Percentiles rank a stretch among this genome's conserved stretches.
phyloP scores from a whole-genome alignment of 2,329 filamentous ascomycete genomes.

The Exophiala spinifera region DNA sequence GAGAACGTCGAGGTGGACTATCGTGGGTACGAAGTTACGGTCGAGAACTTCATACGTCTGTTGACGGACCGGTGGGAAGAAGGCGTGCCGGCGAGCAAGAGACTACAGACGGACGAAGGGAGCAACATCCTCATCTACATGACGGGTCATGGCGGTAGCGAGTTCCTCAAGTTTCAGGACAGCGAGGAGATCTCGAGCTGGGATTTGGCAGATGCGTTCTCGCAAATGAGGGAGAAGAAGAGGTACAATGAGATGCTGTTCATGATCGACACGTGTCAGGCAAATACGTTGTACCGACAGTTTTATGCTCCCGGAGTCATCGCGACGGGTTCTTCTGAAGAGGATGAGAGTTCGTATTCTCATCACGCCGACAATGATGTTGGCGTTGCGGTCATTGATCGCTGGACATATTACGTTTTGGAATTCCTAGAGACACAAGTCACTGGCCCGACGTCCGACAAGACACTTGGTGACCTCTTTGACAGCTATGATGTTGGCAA shows the following conservation, averaged over 20 bases:
- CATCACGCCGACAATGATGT: conserved; percentile 98
- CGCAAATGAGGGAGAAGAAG: conserved; percentile 99
- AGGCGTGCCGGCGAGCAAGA: conserved; percentile 91
- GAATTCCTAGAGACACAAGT: conserved; percentile 94
- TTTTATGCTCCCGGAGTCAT: conserved; percentile 98
- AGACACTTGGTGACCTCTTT: conserved; percentile 89
- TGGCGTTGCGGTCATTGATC: conserved; percentile 94
- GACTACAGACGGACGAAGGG: conserved; percentile 87
- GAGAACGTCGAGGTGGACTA: conserved; percentile 99
- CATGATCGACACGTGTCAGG: conserved; percentile 99
- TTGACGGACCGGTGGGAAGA: conserved; percentile 91
- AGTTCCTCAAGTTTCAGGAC: conserved; percentile 98
- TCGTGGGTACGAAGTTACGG: conserved; percentile 94
- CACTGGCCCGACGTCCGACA: conserved; percentile 77
- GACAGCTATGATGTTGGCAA: conserved; percentile 93
- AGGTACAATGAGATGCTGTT: conserved; percentile 97
- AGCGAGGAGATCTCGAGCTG: conserved; percentile 96
- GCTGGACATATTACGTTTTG: conserved; percentile 97
- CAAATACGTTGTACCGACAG: conserved; percentile 98
- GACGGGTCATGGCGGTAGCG: conserved; percentile 96
- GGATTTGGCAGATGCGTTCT: conserved; percentile 93
- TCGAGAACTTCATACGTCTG: conserved; percentile 96
- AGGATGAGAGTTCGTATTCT: conserved; percentile 94
- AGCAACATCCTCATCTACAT: conserved; percentile 99
- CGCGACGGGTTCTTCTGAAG: conserved; percentile 91